A percentile compares a stretch with the other conserved stretches of the same genome.
Conservation (phyloP, 2,329 filamentous ascomycete species). For the Botrytis squamosa region DNA sequence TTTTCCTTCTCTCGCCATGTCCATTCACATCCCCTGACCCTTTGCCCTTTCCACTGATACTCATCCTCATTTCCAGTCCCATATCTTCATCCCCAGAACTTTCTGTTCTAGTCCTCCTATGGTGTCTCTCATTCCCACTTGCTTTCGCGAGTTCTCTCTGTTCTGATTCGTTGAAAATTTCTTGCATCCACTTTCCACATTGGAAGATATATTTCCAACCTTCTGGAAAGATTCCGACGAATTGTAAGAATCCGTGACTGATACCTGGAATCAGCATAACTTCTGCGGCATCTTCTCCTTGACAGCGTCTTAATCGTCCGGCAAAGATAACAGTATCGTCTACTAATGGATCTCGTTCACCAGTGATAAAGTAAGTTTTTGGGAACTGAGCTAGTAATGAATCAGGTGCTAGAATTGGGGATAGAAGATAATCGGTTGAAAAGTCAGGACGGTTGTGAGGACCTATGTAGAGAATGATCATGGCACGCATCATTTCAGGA, state of each 20-base stretch:
- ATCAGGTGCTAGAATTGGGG: slow-evolving; percentile 86
- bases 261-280: slow-evolving; percentile 85
- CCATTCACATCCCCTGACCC: slow-evolving; percentile 14
- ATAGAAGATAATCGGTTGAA: slow-evolving; percentile 83
- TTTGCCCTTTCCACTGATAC: slow-evolving; percentile 27
- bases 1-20: slow-evolving; percentile 25
- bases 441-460: slow-evolving; percentile 93
- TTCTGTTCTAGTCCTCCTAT: slow-evolving; percentile 31
- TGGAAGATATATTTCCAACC: slow-evolving; percentile 85
- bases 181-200: slow-evolving; percentile 77
- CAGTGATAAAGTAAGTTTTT: slow-evolving; percentile 90
- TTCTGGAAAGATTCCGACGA: slow-evolving; percentile 82
- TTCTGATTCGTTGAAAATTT: slow-evolving; percentile 62
- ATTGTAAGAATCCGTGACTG: slow-evolving; percentile 91
- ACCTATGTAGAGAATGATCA: slow-evolving; percentile 97
- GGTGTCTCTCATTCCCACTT: slow-evolving; percentile 20
- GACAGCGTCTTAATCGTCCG: slow-evolving; percentile 77
- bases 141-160: slow-evolving; percentile 41
- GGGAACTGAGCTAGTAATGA: slow-evolving; percentile 81
- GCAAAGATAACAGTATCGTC: slow-evolving; percentile 98
- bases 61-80: slow-evolving; percentile 78
- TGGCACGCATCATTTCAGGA: slow-evolving; percentile 97
- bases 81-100: slow-evolving; percentile 69
- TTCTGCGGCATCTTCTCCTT: slow-evolving; percentile 74
- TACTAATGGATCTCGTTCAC: slow-evolving; percentile 90